Evolutionary conservation across 1,139 yeast species (phyloP).

Genomic region (Hyphopichia buzzinii): DNA sequence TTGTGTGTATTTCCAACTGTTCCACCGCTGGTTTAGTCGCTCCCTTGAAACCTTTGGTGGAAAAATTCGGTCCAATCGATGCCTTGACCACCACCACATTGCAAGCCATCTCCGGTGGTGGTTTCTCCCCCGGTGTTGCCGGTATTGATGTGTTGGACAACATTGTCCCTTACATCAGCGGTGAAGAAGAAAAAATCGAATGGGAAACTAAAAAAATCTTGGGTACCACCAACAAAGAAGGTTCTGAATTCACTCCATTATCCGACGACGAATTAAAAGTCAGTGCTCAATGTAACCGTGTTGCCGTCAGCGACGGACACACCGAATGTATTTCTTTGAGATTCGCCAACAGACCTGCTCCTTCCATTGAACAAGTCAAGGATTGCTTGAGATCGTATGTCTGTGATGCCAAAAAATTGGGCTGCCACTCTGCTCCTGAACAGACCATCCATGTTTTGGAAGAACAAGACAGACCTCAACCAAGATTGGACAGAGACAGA

Average conservation of each 20-base stretch:
- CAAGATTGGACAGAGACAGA: slow-evolving; percentile 94
- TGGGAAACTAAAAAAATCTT: slow-evolving; percentile 97
- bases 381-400: slow-evolving; percentile 65
- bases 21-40: slow-evolving; percentile 98
- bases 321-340: slow-evolving; percentile 90
- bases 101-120: slow-evolving; percentile 98
- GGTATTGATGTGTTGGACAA: slow-evolving; percentile 94
- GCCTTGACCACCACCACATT: slow-evolving; percentile 85
- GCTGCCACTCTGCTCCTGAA: slow-evolving; percentile 91
- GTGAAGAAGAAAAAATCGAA: slow-evolving; percentile 98
- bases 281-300: slow-evolving; percentile 95
- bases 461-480: slow-evolving; percentile 94
- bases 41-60: slow-evolving; percentile 89
- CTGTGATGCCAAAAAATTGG: slow-evolving; percentile 78
- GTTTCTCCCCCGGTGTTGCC: slow-evolving; percentile 96
- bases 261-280: slow-evolving; percentile 74
- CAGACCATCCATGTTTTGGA: slow-evolving; percentile 89
- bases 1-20: slow-evolving; percentile 95
- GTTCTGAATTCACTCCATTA: slow-evolving; percentile 59
- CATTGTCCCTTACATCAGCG: slow-evolving; percentile 89
- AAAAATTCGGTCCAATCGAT: slow-evolving; percentile 84
- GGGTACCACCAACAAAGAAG: slow-evolving; percentile 57
- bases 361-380: slow-evolving; percentile 79
- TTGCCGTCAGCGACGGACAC: slow-evolving; percentile 97
- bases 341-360: slow-evolving; percentile 80